Evolutionary conservation across 208 protist species (phyloP).

Genomic region (Leishmania amazonensis): DNA sequence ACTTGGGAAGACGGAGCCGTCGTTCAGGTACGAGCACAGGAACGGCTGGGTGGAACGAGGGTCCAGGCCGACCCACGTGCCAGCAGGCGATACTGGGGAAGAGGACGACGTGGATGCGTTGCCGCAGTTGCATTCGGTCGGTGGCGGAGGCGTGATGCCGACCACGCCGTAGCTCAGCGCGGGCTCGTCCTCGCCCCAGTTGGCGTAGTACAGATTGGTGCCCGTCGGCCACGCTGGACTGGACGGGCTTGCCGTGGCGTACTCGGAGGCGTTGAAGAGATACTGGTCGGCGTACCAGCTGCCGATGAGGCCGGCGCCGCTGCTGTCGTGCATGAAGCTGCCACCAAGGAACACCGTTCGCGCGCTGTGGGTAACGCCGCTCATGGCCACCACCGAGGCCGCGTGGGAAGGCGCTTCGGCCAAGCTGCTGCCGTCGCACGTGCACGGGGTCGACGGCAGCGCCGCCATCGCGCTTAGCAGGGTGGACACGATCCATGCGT

Average conservation of each 20-base stretch:
- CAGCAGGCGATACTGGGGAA: neutral
- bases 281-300: conserved; percentile 52
- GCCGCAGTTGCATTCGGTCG: conserved; percentile 8
- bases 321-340: conserved; percentile 45
- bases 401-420: too few relatives aligned
- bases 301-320: conserved; percentile 38
- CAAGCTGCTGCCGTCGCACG: neutral
- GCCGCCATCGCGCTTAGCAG: conserved; percentile 21
- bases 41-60: conserved; percentile 57
- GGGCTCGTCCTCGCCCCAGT: conserved; percentile 56
- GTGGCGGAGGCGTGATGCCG: conserved; percentile 26
- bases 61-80: conserved; percentile 48
- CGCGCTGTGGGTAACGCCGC: neutral
- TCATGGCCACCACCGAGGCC: too few relatives aligned
- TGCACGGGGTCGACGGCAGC: too few relatives aligned
- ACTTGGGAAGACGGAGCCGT: conserved; percentile 43
- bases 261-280: conserved; percentile 39
- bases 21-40: conserved; percentile 73
- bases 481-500: conserved; percentile 39
- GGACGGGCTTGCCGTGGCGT: conserved; percentile 32
- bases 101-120: neutral
- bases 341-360: conserved; percentile 54
- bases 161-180: conserved; percentile 45
- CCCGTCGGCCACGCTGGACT: conserved; percentile 68
- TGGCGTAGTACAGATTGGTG: conserved; percentile 41